These are phyloP conservation scores for Epichloe scottii DNA, from an alignment of 2,329 filamentous ascomycete genomes.

Conservation along the genomic window DNA sequence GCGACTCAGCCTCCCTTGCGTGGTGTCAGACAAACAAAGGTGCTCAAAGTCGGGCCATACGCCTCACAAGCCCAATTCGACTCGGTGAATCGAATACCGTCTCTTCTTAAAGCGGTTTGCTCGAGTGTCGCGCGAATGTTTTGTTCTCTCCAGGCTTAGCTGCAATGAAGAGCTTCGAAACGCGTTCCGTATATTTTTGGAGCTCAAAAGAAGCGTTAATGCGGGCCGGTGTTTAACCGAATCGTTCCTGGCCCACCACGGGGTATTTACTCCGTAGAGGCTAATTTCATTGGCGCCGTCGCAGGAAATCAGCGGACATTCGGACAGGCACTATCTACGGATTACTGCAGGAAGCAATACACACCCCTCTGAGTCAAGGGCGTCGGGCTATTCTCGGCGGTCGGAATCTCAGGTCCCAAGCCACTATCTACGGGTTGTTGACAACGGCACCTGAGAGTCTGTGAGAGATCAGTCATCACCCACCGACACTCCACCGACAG, in stretches of 20 bases:
- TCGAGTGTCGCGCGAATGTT: background rate
- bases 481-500: background rate
- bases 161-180: background rate
- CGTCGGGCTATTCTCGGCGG: conserved; percentile 3
- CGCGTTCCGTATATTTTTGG: background rate
- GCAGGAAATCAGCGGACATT: too few relatives aligned
- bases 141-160: background rate
- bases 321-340: too few relatives aligned
- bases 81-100: background rate
- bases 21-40: background rate
- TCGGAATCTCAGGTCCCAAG: background rate
- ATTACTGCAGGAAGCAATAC: too few relatives aligned
- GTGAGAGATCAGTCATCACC: background rate
- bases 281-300: too few relatives aligned
- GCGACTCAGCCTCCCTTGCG: background rate
- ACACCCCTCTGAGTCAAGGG: background rate
- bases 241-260: background rate
- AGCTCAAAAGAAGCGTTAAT: background rate
- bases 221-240: conserved; percentile 2
- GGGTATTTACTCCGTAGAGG: too few relatives aligned
- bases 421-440: background rate
- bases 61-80: background rate
- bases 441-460: background rate
- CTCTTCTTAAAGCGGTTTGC: background rate
- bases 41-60: background rate